Base-by-base conservation (phyloP, 2,329 filamentous ascomycete genomes). In the Lojkania enalia region DNA sequence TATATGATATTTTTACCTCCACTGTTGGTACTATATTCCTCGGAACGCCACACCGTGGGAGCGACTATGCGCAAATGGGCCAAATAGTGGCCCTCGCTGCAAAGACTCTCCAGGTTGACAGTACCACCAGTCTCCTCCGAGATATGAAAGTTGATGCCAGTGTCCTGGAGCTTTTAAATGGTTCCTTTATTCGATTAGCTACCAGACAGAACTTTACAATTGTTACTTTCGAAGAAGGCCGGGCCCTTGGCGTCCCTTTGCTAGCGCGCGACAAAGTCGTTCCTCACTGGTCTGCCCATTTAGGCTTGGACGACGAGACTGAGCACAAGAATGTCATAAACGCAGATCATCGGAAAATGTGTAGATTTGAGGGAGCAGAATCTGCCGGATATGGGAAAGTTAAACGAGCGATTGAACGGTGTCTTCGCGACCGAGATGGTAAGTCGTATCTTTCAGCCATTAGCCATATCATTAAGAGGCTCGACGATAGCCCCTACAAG, bases 1-100 rank as follows among this genome's bases (percentile, higher is more conserved):
- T 27, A 9, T 9, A 27, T 27, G n/a, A 46, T 46, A 46, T 19
- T 30, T 49, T 31, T n/a, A 37, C n/a, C 16, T 18, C 46, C 4
- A 18, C n/a, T 4, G n/a, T 20, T 20, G 16, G 33, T 7, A 36
- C 33, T 13, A 36, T 36, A 18, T 36, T 36, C 18, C n/a, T 36
- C 4, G 16, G 33, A 20, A 36, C 33, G 7, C 33, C 16, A 20
- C 33, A 36, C 16, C 33, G 33, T 12, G 16, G 33, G 14, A 36
- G 33, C 6, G 18, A 36, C 20, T 36, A 36, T 20, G 33, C 33
- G 7, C 13, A 20, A 5, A 7, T 36, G 16, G 33, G 33, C 6
- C 9, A 36, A 20, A 36, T 12, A 12, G 33, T 36, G 5, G 18
- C 33, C 7, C 18, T 36, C 13, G 33, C 16, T 18, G 33, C 33